These are phyloP conservation scores for Solanum appendiculatum DNA, from an alignment of 257 asterid genomes.

Conservation along the genomic window DNA sequence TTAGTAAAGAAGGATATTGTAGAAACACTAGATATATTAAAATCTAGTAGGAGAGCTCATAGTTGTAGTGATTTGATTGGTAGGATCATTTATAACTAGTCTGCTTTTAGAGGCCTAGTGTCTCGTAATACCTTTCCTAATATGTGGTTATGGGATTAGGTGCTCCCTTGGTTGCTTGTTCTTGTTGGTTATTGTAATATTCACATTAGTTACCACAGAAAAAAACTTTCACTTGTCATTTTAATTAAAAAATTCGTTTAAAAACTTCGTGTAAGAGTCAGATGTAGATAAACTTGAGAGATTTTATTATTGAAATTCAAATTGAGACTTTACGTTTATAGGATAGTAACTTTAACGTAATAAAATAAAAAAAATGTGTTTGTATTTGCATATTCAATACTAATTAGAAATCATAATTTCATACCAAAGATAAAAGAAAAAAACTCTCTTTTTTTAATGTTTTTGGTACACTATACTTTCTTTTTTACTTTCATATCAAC, in stretches of 20 bases:
- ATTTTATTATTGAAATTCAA: too few relatives aligned
- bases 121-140: neutral
- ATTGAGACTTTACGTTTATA: too few relatives aligned
- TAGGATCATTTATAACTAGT: neutral
- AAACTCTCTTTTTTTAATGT: too few relatives aligned
- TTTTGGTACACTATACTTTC: too few relatives aligned
- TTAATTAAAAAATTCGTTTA: too few relatives aligned
- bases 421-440: too few relatives aligned
- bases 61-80: too few relatives aligned
- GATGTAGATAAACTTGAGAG: neutral
- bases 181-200: neutral
- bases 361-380: neutral
- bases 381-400: neutral
- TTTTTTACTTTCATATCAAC: neutral
- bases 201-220: neutral
- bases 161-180: neutral
- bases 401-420: too few relatives aligned
- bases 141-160: neutral
- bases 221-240: neutral
- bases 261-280: too few relatives aligned
- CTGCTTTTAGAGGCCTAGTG: neutral
- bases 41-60: too few relatives aligned
- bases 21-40: too few relatives aligned
- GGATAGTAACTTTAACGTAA: neutral
- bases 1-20: neutral